Conservation (phyloP, 768 basidiomycete species). For the Russula griseocarnosa region DNA sequence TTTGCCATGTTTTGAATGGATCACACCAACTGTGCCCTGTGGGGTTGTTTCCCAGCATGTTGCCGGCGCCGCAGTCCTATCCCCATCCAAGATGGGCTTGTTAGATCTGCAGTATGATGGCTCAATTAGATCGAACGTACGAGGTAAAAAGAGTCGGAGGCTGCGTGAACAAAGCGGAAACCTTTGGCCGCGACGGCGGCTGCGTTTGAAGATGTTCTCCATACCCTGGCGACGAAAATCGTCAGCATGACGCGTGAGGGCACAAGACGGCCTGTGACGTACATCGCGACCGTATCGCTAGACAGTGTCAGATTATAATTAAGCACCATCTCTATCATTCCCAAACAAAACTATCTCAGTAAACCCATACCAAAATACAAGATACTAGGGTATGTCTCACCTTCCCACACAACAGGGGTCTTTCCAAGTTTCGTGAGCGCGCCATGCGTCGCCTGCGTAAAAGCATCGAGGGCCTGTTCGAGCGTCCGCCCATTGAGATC, state of each 20-base stretch:
- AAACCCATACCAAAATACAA: neutral
- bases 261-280: neutral
- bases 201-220: slow-evolving; percentile 64
- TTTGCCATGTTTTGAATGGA: slow-evolving; percentile 78
- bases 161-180: slow-evolving; percentile 59
- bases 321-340: neutral
- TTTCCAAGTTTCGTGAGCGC: slow-evolving; percentile 56
- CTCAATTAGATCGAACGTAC: slow-evolving; percentile 31
- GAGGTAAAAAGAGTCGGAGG: slow-evolving; percentile 77
- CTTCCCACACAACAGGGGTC: slow-evolving; percentile 81
- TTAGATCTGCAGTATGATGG: neutral
- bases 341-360: neutral
- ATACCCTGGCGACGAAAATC: slow-evolving; percentile 44
- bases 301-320: slow-evolving; percentile 6
- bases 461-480: slow-evolving; percentile 58
- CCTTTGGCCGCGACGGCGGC: slow-evolving; percentile 57
- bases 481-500: slow-evolving; percentile 49
- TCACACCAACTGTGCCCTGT: slow-evolving; percentile 66
- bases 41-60: slow-evolving; percentile 54
- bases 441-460: slow-evolving; percentile 56
- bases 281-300: slow-evolving; percentile 18
- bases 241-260: neutral
- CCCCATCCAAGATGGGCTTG: neutral
- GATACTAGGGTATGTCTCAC: slow-evolving; percentile 33
- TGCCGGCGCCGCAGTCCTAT: slow-evolving; percentile 67